These are phyloP conservation scores for Globisporangium mamillatum DNA, from an alignment of 352 stramenopile species.

Conservation along the genomic window DNA sequence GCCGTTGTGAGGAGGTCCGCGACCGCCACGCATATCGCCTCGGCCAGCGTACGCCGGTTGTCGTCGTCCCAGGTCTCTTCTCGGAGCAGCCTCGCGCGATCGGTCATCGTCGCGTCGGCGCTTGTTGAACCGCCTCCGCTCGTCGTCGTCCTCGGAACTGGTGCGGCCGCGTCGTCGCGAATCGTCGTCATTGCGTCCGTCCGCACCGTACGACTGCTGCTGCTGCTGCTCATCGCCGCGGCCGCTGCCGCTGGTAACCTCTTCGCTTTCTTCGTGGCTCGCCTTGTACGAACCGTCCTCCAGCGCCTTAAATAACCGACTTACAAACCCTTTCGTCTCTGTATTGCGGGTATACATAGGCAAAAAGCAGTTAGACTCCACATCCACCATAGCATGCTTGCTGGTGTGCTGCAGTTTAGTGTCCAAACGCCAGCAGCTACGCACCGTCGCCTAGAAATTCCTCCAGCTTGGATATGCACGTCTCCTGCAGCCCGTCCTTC, in stretches of 20 bases:
- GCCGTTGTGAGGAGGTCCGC: constrained; percentile 12
- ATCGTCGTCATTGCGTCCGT: constrained; percentile 22
- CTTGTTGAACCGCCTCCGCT: constrained; percentile 52
- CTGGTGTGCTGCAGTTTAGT: not conserved
- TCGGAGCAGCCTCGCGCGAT: constrained; percentile 14
- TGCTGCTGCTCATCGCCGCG: constrained; percentile 11
- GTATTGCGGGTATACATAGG: constrained; percentile 6
- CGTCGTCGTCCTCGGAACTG: constrained; percentile 53
- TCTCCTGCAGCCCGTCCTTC: constrained; percentile 66
- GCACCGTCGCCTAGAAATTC: constrained; percentile 85
- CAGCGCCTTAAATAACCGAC: constrained; percentile 64
- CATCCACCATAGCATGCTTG: not conserved
- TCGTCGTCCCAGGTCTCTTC: constrained; percentile 22
- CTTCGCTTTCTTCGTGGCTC: constrained; percentile 26
- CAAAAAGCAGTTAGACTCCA: constrained; percentile 8
- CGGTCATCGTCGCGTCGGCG: constrained; percentile 59
- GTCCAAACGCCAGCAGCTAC: not conserved
- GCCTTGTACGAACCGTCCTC: constrained; percentile 57
- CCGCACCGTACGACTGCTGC: constrained; percentile 13
- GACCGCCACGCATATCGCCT: constrained; percentile 27
- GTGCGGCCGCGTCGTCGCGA: constrained; percentile 34
- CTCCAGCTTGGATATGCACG: constrained; percentile 72
- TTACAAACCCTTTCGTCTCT: constrained; percentile 78
- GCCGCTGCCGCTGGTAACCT: not conserved
- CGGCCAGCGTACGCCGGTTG: constrained; percentile 26